Evolutionary conservation across 2,329 filamentous ascomycete genomes (phyloP).

Genomic region (Fusarium sp.): DNA sequence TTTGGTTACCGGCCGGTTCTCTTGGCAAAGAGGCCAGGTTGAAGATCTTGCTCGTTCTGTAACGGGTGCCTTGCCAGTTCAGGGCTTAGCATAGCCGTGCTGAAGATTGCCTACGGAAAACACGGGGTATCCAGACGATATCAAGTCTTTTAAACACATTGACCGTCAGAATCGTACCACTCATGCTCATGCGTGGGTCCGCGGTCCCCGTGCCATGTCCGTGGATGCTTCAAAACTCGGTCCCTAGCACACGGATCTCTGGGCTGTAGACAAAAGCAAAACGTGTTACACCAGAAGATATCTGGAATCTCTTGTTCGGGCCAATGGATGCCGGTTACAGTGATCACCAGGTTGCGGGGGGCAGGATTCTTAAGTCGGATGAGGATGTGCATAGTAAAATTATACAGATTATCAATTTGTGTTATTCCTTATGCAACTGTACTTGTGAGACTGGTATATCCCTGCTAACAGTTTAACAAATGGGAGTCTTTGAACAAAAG

Average conservation of each 20-base stretch:
- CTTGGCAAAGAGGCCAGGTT: neutral
- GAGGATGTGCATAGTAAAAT: neutral
- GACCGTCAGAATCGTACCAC: constrained; percentile 8
- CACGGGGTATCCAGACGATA: neutral
- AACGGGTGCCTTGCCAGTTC: neutral
- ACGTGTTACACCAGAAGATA: neutral
- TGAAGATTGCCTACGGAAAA: neutral
- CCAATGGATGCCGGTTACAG: neutral
- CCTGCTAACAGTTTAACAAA: neutral
- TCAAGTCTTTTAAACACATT: constrained; percentile 1
- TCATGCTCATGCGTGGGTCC: constrained; percentile 7
- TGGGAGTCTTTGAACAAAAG: neutral
- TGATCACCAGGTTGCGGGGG: neutral
- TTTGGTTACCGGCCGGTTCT: neutral
- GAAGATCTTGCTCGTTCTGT: neutral
- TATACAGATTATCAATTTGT: neutral
- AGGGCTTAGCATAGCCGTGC: neutral
- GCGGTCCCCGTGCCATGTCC: neutral
- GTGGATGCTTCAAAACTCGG: neutral
- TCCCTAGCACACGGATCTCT: constrained; percentile 7
- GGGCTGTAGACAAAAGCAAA: neutral
- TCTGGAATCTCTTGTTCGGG: neutral
- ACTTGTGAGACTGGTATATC: neutral
- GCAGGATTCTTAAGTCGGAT: neutral
- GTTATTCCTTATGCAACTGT: neutral